Percentiles rank a stretch among this genome's conserved stretches.
These are phyloP conservation scores for Pythium graminicola DNA, from an alignment of 352 stramenopile species.

Conservation along the genomic window DNA sequence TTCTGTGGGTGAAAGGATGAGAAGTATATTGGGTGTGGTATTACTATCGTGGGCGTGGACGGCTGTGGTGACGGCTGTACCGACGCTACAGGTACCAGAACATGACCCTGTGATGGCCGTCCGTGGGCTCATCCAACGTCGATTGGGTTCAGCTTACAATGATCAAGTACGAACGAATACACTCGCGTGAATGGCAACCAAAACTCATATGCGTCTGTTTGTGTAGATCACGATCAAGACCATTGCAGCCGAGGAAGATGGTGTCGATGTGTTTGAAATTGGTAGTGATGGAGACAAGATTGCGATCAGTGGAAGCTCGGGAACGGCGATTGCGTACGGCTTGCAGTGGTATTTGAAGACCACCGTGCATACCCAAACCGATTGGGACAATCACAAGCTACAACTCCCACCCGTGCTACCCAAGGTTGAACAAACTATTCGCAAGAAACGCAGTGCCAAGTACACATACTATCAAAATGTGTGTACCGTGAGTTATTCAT, in stretches of 20 bases:
- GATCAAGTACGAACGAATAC: constrained; percentile 36
- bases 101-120: constrained; percentile 46
- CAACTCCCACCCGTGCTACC: constrained; percentile 51
- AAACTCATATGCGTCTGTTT: background rate
- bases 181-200: too few species aligned
- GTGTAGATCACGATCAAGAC: constrained; percentile 49
- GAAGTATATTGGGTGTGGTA: background rate
- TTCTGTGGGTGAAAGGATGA: too few species aligned
- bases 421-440: constrained; percentile 26
- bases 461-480: constrained; percentile 92
- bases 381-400: constrained; percentile 74
- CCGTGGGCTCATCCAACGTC: constrained; percentile 49
- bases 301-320: constrained; percentile 32
- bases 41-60: too few species aligned
- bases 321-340: constrained; percentile 59
- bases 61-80: constrained; percentile 12
- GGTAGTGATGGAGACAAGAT: constrained; percentile 37
- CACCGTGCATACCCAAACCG: constrained; percentile 62
- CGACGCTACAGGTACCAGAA: constrained; percentile 24
- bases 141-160: constrained; percentile 46
- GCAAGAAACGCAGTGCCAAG: constrained; percentile 52
- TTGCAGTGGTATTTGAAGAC: constrained; percentile 78
- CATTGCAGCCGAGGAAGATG: constrained; percentile 30
- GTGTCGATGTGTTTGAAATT: constrained; percentile 61
- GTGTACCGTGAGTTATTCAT: constrained; percentile 89